Conservation (phyloP, 2,329 filamentous ascomycete species). For the Alternaria ethzedia region DNA sequence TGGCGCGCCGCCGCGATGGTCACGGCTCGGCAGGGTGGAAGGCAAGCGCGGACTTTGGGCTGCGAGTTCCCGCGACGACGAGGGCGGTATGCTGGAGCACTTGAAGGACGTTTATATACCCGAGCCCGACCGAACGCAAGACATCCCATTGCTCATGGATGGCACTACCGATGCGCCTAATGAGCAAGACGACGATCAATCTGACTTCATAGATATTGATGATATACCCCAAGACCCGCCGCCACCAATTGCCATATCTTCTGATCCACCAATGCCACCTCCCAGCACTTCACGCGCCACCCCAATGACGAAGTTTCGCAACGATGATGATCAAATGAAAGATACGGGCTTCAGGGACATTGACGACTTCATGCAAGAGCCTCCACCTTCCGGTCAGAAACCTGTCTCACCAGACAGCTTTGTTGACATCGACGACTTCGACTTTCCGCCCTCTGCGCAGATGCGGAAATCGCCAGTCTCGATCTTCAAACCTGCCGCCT, state of each 20-base stretch:
- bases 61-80: slow-evolving; percentile 42
- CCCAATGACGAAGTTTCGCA: neutral
- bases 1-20: slow-evolving; percentile 17
- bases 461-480: slow-evolving; percentile 1
- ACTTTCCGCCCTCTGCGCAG: slow-evolving; percentile 19
- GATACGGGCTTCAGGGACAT: slow-evolving; percentile 31
- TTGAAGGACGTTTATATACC: slow-evolving; percentile 35
- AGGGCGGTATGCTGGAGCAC: slow-evolving; percentile 38
- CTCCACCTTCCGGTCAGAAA: slow-evolving; percentile 38
- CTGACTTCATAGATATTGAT: slow-evolving; percentile 29
- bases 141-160: slow-evolving; percentile 39
- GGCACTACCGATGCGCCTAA: slow-evolving; percentile 11
- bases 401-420: slow-evolving; percentile 27
- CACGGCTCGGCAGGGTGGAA: slow-evolving; percentile 22
- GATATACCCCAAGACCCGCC: slow-evolving; percentile 14
- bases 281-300: neutral
- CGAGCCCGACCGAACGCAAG: slow-evolving; percentile 39
- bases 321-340: neutral
- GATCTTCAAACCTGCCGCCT: neutral
- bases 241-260: slow-evolving; percentile 26
- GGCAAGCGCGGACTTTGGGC: slow-evolving; percentile 40
- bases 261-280: slow-evolving; percentile 28
- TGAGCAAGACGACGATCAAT: neutral
- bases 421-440: slow-evolving; percentile 36
- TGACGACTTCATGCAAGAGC: slow-evolving; percentile 27